Evolutionary conservation across 768 basidiomycete species (phyloP).

Genomic region (Wakefieldia striispora): DNA sequence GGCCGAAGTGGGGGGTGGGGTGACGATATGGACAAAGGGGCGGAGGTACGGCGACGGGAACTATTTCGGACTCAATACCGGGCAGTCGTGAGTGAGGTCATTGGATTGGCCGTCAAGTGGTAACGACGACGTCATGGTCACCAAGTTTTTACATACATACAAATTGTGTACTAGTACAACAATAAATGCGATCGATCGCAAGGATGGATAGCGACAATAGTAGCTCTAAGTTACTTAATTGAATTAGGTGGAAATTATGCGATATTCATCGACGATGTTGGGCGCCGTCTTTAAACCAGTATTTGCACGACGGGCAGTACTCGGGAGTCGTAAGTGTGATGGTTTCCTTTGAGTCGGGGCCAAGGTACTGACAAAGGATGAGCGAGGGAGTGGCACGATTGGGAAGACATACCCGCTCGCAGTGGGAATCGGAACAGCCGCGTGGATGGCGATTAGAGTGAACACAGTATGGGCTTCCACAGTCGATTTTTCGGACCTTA

Average conservation of each 20-base stretch:
- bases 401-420: slow-evolving; percentile 40
- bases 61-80: slow-evolving; percentile 78
- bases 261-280: slow-evolving; percentile 34
- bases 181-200: slow-evolving; percentile 15
- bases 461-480: slow-evolving; percentile 36
- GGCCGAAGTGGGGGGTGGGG: slow-evolving; percentile 33
- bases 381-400: neutral
- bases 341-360: slow-evolving; percentile 66
- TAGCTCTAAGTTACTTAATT: slow-evolving; percentile 28
- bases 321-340: slow-evolving; percentile 49
- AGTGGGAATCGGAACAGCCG: slow-evolving; percentile 42
- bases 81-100: slow-evolving; percentile 82
- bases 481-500: slow-evolving; percentile 35
- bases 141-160: slow-evolving; percentile 12
- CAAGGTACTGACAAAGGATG: slow-evolving; percentile 46
- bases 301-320: slow-evolving; percentile 57
- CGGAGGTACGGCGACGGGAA: slow-evolving; percentile 42
- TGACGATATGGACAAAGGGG: slow-evolving; percentile 39
- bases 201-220: slow-evolving; percentile 19
- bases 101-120: slow-evolving; percentile 77
- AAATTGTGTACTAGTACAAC: slow-evolving; percentile 11
- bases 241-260: slow-evolving; percentile 20
- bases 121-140: slow-evolving; percentile 31
- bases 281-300: slow-evolving; percentile 53
- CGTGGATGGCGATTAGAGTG: slow-evolving; percentile 39